Base-by-base conservation (phyloP, 345 rosid genomes). In the Hibiscus tridactylites region DNA sequence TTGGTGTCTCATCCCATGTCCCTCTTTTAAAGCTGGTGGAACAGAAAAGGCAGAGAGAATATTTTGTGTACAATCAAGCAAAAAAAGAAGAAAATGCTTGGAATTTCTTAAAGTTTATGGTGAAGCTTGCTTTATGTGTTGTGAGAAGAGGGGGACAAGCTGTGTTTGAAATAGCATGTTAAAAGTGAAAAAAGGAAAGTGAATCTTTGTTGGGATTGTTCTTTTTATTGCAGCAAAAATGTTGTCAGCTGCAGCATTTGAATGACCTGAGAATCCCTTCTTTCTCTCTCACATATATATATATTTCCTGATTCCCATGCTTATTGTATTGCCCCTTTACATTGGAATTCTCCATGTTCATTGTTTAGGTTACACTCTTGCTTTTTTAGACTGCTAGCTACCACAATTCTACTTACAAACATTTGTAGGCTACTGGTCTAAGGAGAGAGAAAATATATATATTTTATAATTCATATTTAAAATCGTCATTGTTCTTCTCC, bases 151-250 rank as follows among this genome's bases (percentile, higher is more conserved):
- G 66, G 74, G 65, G 74, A 60, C 58, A 71, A 61, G 61, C 0
- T 29, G 73, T 47, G 59, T 61, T 60, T 71, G 68, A 57, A 61
- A 47, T 47, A 31, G 19, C 29, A 11, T 46, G 42, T 46, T 46
- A 71, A 71, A 35, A 71, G 66, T 71, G 54, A 59, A 71, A 68
- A 21, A 33, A 21, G 28, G 28, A 28, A 42, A 58, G 46, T 44
- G 59, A 72, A 47, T 61, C 74, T 61, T 61, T 29, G 60, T 61
- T 61, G 68, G 60, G 58, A 71, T 71, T 71, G 67, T 71, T 42
- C 74, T 71, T 16, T 52, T 56, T 21, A 56, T 21, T 60, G 60
- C 16, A 24, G 53, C 39, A 37, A 19, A 66, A 19, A 47, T 13
- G 42, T 28, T 50, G 61, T 54, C 52, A 33, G 60, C 49, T 53